These are phyloP conservation scores for Hypoxylon rubiginosum DNA, from an alignment of 2,329 filamentous ascomycete genomes.

Conservation along the genomic window DNA sequence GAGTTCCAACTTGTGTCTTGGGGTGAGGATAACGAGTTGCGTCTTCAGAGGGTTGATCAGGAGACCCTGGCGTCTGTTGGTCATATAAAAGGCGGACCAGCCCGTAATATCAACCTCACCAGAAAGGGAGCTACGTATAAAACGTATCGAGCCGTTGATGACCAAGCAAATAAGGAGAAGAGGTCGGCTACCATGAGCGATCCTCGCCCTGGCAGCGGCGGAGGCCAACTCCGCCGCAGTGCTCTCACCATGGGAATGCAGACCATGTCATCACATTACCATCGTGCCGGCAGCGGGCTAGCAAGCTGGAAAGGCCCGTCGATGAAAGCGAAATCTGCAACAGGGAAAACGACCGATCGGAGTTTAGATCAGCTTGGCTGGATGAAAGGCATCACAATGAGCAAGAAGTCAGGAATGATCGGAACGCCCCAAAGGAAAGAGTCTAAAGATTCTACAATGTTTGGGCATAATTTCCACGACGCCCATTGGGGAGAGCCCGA, in stretches of 20 bases:
- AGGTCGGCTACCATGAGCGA: conserved; percentile 73
- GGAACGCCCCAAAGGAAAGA: conserved; percentile 63
- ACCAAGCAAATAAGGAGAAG: conserved; percentile 68
- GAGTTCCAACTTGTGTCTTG: conserved; percentile 95
- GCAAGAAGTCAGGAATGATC: conserved; percentile 60
- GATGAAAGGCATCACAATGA: conserved; percentile 78
- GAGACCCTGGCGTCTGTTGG: conserved; percentile 77
- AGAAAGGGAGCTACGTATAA: conserved; percentile 88
- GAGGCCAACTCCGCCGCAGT: conserved; percentile 59
- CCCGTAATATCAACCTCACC: conserved; percentile 78
- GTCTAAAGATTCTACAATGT: conserved; percentile 66
- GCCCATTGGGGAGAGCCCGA: conserved; percentile 73
- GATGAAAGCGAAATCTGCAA: conserved; percentile 68
- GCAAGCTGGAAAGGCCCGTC: conserved; percentile 68
- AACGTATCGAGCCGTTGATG: conserved; percentile 82
- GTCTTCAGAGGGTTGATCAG: conserved; percentile 79
- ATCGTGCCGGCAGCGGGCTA: conserved; percentile 49
- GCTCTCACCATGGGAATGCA: conserved; percentile 61
- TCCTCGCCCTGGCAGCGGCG: conserved; percentile 62
- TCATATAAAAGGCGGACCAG: conserved; percentile 76
- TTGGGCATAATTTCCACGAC: conserved; percentile 65
- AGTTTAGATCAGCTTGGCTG: conserved; percentile 73
- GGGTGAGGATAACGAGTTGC: conserved; percentile 87
- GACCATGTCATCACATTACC: conserved; percentile 57
- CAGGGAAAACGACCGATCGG: conserved; percentile 59